Conservation (phyloP, 306 rosid species). For the Vigna hirtella region DNA sequence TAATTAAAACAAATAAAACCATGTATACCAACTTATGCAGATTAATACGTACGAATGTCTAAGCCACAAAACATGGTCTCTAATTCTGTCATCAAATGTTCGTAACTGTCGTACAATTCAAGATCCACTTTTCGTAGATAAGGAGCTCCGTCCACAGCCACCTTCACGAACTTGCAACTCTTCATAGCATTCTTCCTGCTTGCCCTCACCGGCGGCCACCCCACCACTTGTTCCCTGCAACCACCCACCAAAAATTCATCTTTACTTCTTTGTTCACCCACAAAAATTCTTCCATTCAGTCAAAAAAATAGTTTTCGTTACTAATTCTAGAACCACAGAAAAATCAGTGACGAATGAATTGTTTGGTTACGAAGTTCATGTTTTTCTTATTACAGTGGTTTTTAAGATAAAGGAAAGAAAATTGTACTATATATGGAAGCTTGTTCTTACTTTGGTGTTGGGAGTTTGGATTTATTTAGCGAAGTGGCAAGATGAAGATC, state of each 20-base stretch:
- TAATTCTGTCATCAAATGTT: conserved; percentile 54
- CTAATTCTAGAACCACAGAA: neutral
- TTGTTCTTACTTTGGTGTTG: conserved; percentile 55
- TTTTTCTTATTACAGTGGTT: too few relatives aligned
- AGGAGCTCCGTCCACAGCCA: conserved; percentile 80
- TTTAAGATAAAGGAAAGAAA: too few relatives aligned
- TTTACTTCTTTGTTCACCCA: neutral
- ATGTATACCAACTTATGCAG: too few relatives aligned
- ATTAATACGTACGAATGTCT: conserved; percentile 56
- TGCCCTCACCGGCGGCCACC: conserved; percentile 80
- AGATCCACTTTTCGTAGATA: conserved; percentile 74
- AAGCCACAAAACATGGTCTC: conserved; percentile 61
- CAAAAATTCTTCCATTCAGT: too few relatives aligned
- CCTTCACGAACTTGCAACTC: conserved; percentile 65
- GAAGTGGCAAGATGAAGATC: conserved; percentile 53
- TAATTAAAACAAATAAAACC: neutral
- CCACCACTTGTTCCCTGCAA: conserved; percentile 60
- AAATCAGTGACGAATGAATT: neutral
- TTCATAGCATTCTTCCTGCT: conserved; percentile 58
- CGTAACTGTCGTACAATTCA: conserved; percentile 56
- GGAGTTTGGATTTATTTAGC: conserved; percentile 38
- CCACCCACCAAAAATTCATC: neutral
- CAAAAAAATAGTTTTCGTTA: too few relatives aligned
- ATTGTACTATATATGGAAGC: neutral
- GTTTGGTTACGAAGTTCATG: too few relatives aligned